Percentiles rank a stretch among this genome's conserved stretches.
Evolutionary conservation across 2,329 filamentous ascomycete species (phyloP).

Genomic region (Phyllosticta paracitricarpa): DNA sequence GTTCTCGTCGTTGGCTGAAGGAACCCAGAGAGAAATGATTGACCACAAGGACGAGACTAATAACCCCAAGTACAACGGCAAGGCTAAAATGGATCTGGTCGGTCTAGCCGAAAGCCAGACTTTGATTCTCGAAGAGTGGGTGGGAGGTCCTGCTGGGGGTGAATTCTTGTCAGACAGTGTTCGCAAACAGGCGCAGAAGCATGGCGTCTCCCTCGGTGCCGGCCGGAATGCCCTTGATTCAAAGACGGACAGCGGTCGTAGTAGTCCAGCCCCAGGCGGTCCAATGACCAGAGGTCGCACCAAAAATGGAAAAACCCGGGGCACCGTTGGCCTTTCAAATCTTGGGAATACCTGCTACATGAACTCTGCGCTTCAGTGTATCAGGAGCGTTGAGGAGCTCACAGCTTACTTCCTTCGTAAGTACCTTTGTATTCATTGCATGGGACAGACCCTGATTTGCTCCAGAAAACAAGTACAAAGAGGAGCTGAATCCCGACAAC

Average conservation of each 20-base stretch:
- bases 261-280: conserved; percentile 54
- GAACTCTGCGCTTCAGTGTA: conserved; percentile 93
- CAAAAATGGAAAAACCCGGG: conserved; percentile 58
- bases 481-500: conserved; percentile 77
- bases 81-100: conserved; percentile 52
- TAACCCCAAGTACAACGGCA: conserved; percentile 70
- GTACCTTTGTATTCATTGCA: conserved; percentile 17
- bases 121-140: conserved; percentile 74
- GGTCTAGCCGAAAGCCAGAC: conserved; percentile 63
- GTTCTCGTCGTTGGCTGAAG: conserved; percentile 53
- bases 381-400: conserved; percentile 86
- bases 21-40: conserved; percentile 56
- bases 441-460: neutral
- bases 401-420: conserved; percentile 75
- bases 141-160: conserved; percentile 43
- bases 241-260: conserved; percentile 45
- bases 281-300: conserved; percentile 61
- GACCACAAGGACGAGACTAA: conserved; percentile 58
- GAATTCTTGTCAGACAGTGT: conserved; percentile 46
- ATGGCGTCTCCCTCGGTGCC: conserved; percentile 36
- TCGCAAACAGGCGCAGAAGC: conserved; percentile 33
- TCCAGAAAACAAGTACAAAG: conserved; percentile 47
- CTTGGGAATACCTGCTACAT: conserved; percentile 98
- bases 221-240: conserved; percentile 22
- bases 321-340: conserved; percentile 77